Conservation (phyloP, 352 stramenopile species). For the Globisporangium recalcitrans region DNA sequence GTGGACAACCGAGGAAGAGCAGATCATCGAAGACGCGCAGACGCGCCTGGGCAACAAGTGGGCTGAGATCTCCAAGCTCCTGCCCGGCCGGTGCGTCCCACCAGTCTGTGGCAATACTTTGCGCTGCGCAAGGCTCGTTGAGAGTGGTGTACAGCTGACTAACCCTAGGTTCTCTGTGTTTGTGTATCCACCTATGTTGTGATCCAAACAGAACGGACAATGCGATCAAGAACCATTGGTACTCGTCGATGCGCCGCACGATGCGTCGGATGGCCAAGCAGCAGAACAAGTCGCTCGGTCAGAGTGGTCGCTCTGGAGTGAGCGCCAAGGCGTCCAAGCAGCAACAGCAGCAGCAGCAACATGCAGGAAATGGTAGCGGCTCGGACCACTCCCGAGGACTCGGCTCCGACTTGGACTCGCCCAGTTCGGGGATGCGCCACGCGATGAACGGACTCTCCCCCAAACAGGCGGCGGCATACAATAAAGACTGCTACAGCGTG, state of each 20-base stretch:
- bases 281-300: constrained; percentile 64
- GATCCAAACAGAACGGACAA: constrained; percentile 62
- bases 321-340: constrained; percentile 31
- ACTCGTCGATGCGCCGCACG: constrained; percentile 88
- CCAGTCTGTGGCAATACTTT: too few species aligned
- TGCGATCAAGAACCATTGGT: constrained; percentile 90
- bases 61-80: constrained; percentile 96
- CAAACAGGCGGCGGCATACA: constrained; percentile 62
- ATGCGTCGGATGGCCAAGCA: constrained; percentile 88
- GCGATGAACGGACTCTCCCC: constrained; percentile 44
- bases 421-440: constrained; percentile 17
- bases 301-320: constrained; percentile 17
- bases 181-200: too few species aligned
- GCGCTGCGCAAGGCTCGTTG: too few species aligned
- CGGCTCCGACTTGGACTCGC: constrained; percentile 11
- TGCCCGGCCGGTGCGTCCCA: constrained; percentile 80
- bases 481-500: constrained; percentile 74
- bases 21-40: constrained; percentile 88
- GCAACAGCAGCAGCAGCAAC: constrained; percentile 17
- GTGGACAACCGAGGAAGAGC: constrained; percentile 88
- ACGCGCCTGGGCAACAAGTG: constrained; percentile 95
- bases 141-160: too few species aligned
- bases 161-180: not conserved
- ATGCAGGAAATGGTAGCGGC: constrained; percentile 10
- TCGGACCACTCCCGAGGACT: constrained; percentile 2